Percentiles rank a stretch among this genome's conserved stretches.
Evolutionary conservation across 352 stramenopile genomes (phyloP).

Genomic region (Pythium brassicae): DNA sequence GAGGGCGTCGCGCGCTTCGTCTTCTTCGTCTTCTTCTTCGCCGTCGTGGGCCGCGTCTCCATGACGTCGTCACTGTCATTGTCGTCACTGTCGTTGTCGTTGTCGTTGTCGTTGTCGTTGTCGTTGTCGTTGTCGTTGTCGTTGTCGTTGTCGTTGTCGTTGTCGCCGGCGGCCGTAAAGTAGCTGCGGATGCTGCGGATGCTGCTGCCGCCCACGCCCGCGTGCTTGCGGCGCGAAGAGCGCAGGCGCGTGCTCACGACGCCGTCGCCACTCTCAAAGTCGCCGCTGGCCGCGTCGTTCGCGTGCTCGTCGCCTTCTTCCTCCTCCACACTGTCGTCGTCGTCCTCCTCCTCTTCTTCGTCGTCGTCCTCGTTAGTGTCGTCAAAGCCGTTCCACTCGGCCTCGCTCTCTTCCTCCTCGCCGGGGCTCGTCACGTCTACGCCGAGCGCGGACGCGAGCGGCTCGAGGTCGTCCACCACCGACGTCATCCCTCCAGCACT

Average conservation of each 20-base stretch:
- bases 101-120: neutral
- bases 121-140: neutral
- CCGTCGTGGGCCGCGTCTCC: conserved; percentile 4
- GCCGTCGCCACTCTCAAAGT: conserved; percentile 3
- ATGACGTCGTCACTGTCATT: conserved; percentile 2
- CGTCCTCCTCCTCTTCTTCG: conserved; percentile 14
- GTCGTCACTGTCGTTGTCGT: neutral
- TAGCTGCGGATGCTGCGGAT: conserved; percentile 4
- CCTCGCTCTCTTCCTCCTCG: conserved; percentile 12
- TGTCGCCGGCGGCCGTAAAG: conserved; percentile 1
- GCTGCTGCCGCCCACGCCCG: neutral
- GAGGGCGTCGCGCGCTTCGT: conserved; percentile 12
- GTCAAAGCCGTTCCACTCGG: conserved; percentile 23
- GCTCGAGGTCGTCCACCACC: neutral
- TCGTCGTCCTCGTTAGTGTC: conserved; percentile 17
- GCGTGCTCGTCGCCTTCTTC: conserved; percentile 4
- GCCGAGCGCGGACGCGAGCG: no score
- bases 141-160: conserved; percentile 1
- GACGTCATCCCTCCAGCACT: neutral
- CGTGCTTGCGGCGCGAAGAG: neutral
- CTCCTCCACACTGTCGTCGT: conserved; percentile 11
- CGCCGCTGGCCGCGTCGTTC: conserved; percentile 7
- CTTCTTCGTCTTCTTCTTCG: no score
- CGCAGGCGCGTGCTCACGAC: neutral
- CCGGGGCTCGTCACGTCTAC: conserved; percentile 8